These are phyloP conservation scores for Daldinia caldariorum DNA, from an alignment of 495 filamentous ascomycete genomes.

Conservation along the genomic window DNA sequence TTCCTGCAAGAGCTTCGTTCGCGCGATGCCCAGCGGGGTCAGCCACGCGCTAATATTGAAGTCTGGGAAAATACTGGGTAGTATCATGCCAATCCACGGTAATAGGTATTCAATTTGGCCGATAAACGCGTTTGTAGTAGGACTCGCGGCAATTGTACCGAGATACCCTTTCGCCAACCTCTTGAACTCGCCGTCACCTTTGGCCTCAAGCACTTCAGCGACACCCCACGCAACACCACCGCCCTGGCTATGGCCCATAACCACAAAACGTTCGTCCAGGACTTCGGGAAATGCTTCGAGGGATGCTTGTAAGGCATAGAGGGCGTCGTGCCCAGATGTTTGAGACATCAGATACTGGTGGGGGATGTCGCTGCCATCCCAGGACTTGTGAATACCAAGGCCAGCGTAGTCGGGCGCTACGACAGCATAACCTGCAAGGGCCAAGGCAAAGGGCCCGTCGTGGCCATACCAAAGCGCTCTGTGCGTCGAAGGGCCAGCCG, in stretches of 20 bases:
- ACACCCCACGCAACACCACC: background rate
- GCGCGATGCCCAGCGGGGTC: slow-evolving; percentile 43
- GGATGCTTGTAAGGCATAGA: slow-evolving; percentile 58
- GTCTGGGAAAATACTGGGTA: slow-evolving; percentile 24
- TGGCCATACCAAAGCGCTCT: slow-evolving; percentile 59
- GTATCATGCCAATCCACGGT: slow-evolving; percentile 30
- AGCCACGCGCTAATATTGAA: slow-evolving; percentile 44
- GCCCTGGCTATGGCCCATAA: background rate
- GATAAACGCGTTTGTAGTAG: background rate
- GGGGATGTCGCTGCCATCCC: slow-evolving; percentile 49
- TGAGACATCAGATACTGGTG: slow-evolving; percentile 56
- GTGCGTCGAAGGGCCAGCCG: slow-evolving; percentile 58
- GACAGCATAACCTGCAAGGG: slow-evolving; percentile 61
- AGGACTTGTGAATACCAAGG: slow-evolving; percentile 56
- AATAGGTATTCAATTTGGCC: background rate
- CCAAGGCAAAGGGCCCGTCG: slow-evolving; percentile 57
- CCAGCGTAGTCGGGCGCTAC: slow-evolving; percentile 68
- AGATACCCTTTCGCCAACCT: background rate
- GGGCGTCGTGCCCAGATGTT: slow-evolving; percentile 55
- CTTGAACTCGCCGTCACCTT: background rate
- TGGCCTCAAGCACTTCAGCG: background rate
- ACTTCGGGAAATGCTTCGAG: slow-evolving; percentile 11
- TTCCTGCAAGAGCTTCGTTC: slow-evolving; percentile 47
- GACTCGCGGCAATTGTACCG: slow-evolving; percentile 1
- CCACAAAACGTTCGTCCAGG: background rate